phyloP scores from a whole-genome alignment of 495 filamentous ascomycete genomes.

The Tuber microsphaerosporum region DNA sequence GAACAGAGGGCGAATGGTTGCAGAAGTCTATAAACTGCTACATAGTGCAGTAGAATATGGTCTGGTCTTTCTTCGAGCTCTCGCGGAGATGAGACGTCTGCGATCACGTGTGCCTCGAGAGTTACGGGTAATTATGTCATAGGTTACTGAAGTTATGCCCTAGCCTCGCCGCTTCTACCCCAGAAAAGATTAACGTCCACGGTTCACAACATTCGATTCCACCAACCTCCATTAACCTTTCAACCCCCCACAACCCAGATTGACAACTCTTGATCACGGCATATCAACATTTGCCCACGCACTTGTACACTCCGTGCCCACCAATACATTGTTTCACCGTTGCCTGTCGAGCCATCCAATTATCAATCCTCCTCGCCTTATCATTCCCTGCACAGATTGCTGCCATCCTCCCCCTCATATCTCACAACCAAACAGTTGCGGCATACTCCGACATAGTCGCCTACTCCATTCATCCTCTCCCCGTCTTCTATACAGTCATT shows the following conservation, averaged over 20 bases:
- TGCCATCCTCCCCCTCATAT: background rate
- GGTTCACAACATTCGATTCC: background rate
- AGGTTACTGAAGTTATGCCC: background rate
- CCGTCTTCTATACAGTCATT: background rate
- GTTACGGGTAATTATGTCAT: background rate
- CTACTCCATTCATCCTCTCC: background rate
- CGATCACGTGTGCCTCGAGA: background rate
- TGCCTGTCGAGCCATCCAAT: background rate
- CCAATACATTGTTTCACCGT: background rate
- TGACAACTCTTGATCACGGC: background rate
- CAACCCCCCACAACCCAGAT: background rate
- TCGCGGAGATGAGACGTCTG: background rate
- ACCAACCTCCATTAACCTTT: background rate
- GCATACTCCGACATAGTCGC: background rate
- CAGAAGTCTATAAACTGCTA: background rate
- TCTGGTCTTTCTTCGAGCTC: background rate
- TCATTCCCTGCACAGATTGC: background rate
- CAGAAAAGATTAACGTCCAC: background rate
- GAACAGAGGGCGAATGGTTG: background rate
- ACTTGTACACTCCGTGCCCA: background rate
- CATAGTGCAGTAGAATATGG: background rate
- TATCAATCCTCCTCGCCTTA: background rate
- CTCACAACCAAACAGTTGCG: background rate
- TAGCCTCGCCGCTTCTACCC: background rate
- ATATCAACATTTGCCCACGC: background rate